These are phyloP conservation scores for Pedinophyceae sp. DNA, from an alignment of 139 green algal genomes.

Conservation along the genomic window DNA sequence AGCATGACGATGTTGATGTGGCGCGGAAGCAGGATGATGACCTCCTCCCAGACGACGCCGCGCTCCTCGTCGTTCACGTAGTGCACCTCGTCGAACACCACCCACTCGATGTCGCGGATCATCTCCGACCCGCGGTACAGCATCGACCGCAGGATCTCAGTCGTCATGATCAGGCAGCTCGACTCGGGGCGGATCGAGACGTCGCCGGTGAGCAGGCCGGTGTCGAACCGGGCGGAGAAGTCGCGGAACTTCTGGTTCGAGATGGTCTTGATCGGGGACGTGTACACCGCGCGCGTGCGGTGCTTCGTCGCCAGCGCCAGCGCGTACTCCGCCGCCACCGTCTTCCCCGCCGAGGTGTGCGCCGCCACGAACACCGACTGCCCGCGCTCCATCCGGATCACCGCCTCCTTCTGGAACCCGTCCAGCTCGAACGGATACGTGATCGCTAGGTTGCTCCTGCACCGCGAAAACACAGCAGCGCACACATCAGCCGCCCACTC, in stretches of 20 bases:
- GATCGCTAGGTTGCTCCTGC: conserved; percentile 34
- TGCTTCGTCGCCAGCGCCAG: conserved; percentile 73
- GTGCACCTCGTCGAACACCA: conserved; percentile 96
- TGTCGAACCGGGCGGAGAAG: conserved; percentile 70
- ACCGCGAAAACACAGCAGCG: too few species aligned
- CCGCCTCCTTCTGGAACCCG: conserved; percentile 84
- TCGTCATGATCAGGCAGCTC: conserved; percentile 94
- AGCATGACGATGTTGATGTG: conserved; percentile 86
- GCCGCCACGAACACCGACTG: conserved; percentile 10
- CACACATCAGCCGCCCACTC: too few species aligned
- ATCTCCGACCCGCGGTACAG: conserved; percentile 84
- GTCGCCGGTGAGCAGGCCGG: conserved; percentile 88
- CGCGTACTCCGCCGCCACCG: conserved; percentile 92
- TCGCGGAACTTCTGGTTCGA: conserved; percentile 98
- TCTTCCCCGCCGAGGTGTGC: conserved; percentile 62
- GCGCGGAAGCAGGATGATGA: conserved; percentile 97
- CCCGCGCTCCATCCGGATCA: conserved; percentile 55
- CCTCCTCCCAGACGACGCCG: conserved; percentile 66
- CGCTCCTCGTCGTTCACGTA: conserved; percentile 92
- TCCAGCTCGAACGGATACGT: conserved; percentile 81
- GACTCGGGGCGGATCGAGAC: conserved; percentile 74
- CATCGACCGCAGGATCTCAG: conserved; percentile 90
- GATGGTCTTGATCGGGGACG: conserved; percentile 96
- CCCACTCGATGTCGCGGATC: conserved; percentile 87
- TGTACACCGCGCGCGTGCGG: conserved; percentile 78